These are phyloP conservation scores for Wickerhamiella allomyrinae DNA, from an alignment of 805 yeast genomes.

Conservation along the genomic window DNA sequence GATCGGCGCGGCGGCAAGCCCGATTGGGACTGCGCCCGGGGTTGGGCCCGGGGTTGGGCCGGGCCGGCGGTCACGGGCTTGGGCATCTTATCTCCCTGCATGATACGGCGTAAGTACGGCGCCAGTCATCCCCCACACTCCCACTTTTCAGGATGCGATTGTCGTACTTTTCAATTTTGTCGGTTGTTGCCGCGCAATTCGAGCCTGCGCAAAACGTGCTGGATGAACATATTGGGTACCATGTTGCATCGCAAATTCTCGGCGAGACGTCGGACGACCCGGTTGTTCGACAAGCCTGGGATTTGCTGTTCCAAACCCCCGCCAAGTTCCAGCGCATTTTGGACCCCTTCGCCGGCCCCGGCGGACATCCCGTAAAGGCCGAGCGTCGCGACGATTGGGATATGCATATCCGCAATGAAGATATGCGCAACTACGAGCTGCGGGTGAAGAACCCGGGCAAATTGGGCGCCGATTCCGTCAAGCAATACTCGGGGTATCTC, in stretches of 20 bases:
- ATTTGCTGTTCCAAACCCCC: slow-evolving; percentile 5
- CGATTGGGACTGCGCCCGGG: no score
- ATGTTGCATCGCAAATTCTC: not conserved
- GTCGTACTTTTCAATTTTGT: no score
- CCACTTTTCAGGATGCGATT: no score
- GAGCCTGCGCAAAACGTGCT: not conserved
- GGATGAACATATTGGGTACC: not conserved
- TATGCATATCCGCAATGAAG: slow-evolving; percentile 6
- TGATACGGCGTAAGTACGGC: no score
- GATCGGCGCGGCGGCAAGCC: no score
- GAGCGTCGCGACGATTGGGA: slow-evolving; percentile 9
- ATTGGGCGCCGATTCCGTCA: slow-evolving; percentile 69
- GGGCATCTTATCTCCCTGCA: no score
- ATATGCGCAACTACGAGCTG: slow-evolving; percentile 33
- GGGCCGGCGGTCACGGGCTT: no score
- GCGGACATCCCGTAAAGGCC: slow-evolving; percentile 9
- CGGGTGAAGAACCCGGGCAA: slow-evolving; percentile 50
- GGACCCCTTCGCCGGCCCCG: slow-evolving; percentile 5
- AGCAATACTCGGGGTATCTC: slow-evolving; percentile 64
- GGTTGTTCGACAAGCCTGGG: slow-evolving; percentile 5
- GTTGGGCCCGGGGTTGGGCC: no score
- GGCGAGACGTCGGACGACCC: not conserved
- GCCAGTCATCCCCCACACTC: no score
- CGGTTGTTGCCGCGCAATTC: no score
- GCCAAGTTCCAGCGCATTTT: slow-evolving; percentile 2